Evolutionary conservation across 208 protist species (phyloP).

Genomic region (Wallacemonas collosoma): DNA sequence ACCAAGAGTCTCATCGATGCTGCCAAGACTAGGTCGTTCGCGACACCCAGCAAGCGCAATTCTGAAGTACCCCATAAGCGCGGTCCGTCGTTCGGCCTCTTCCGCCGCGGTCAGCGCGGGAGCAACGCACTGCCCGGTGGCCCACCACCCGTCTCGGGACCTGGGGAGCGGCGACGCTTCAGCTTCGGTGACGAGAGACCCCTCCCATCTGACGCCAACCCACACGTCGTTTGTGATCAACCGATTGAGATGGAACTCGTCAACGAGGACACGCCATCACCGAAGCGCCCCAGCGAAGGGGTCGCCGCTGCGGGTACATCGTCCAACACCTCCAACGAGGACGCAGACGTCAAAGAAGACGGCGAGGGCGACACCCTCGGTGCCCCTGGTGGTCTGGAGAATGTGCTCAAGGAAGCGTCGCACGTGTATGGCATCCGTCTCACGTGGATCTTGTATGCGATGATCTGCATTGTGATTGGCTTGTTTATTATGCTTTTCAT

Average conservation of each 20-base stretch:
- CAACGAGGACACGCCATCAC: neutral
- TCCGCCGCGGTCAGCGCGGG: slow-evolving; percentile 1
- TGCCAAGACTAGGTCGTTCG: neutral
- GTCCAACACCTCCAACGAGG: slow-evolving; percentile 16
- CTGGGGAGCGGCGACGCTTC: neutral
- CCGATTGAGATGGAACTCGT: slow-evolving; percentile 1
- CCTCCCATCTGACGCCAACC: neutral
- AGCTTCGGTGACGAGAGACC: neutral
- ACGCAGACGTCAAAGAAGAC: neutral
- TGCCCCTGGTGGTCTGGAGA: slow-evolving; percentile 33
- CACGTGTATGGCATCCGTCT: slow-evolving; percentile 57
- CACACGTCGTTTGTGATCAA: slow-evolving; percentile 15
- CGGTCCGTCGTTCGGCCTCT: neutral
- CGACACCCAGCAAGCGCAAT: neutral
- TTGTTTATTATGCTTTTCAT: slow-evolving; percentile 51
- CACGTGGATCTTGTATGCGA: slow-evolving; percentile 64
- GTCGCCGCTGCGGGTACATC: neutral
- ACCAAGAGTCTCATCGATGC: slow-evolving; percentile 8
- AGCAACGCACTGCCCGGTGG: neutral
- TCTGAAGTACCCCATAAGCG: neutral
- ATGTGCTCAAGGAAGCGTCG: slow-evolving; percentile 59
- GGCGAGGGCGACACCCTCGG: neutral
- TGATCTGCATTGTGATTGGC: slow-evolving; percentile 59
- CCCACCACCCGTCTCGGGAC: neutral
- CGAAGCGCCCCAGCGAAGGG: neutral